Evolutionary conservation across 345 rosid genomes (phyloP), one percentile per base, ranked within the genome.

Genomic region (Dipteronia dyeriana): DNA sequence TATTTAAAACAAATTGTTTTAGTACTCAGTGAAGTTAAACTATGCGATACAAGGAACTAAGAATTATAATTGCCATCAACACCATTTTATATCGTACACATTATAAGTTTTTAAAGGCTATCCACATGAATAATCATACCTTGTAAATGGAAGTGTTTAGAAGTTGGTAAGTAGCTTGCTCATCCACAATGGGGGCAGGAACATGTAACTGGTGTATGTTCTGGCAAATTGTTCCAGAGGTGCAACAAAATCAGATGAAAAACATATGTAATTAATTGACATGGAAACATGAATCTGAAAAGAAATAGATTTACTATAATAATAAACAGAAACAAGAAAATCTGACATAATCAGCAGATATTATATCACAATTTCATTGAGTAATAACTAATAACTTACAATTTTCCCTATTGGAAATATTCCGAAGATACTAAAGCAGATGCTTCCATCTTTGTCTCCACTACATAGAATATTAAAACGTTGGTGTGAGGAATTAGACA

Each of bases 381-480:
- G 43, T 63, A 56, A 66, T 31, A 64, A 86, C 97, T 63, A 56
- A 66, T 31, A 64, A 86, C 97, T 93, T 88, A 95, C 99, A 82
- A 92, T 83, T 86, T 91, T 91, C 60, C 96, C 98, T 5, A 95
- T 89, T 43, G 91, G 94, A 87, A 92, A 93, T 86, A 93, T 92
- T 79, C 99, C 99, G 82, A 95, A 95, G 77, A 95, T 91, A 79
- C 87, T 91, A 73, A 93, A 93, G 88, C 92, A 90, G 69, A 93
- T 84, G 85, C 82, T 86, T 82, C 99, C 99, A 79, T 93, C 92
- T 74, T 76, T 91, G 82, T 93, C 94, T 71, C 92, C 93, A 78
- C 98, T 92, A 79, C 98, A 93, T 26, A 95, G 89, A 79, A 93
- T 84, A 85, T 94, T 95, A 84, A 94, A 93, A n/a, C 91, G 85